Evolutionary conservation across 257 asterid species (phyloP).

Genomic region (Solanum tacnaense): DNA sequence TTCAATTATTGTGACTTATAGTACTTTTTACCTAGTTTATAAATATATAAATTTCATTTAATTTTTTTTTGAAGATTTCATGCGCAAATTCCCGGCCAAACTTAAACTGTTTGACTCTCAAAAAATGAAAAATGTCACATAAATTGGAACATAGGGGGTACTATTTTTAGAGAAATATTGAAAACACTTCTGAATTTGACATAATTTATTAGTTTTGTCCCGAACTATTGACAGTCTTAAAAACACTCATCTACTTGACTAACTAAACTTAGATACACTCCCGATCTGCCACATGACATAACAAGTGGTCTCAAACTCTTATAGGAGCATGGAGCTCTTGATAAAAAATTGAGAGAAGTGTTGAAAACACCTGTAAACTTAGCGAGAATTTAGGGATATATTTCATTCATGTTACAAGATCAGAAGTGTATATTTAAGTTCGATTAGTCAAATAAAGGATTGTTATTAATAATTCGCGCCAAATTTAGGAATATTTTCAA

Average conservation of each 20-base stretch:
- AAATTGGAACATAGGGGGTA: too few species aligned
- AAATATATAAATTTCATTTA: too few species aligned
- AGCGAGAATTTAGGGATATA: background rate
- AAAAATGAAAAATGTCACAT: too few species aligned
- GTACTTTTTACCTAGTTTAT: too few species aligned
- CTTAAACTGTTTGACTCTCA: too few species aligned
- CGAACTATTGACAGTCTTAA: background rate
- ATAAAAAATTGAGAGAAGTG: background rate
- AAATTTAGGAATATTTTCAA: background rate
- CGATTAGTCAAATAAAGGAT: accelerated
- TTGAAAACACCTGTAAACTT: background rate
- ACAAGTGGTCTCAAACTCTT: background rate
- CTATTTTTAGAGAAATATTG: background rate
- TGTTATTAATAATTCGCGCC: background rate
- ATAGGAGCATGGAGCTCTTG: background rate
- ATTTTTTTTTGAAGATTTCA: too few species aligned
- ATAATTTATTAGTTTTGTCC: background rate
- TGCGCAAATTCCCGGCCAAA: too few species aligned
- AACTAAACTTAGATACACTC: background rate
- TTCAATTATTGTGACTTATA: too few species aligned
- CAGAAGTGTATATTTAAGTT: too few species aligned
- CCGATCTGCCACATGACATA: background rate
- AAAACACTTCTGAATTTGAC: background rate
- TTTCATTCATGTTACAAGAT: background rate
- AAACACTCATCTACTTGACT: background rate